Percentiles rank a stretch among this genome's conserved stretches.
Evolutionary conservation across 805 yeast genomes (phyloP).

Genomic region (Candida piceae): DNA sequence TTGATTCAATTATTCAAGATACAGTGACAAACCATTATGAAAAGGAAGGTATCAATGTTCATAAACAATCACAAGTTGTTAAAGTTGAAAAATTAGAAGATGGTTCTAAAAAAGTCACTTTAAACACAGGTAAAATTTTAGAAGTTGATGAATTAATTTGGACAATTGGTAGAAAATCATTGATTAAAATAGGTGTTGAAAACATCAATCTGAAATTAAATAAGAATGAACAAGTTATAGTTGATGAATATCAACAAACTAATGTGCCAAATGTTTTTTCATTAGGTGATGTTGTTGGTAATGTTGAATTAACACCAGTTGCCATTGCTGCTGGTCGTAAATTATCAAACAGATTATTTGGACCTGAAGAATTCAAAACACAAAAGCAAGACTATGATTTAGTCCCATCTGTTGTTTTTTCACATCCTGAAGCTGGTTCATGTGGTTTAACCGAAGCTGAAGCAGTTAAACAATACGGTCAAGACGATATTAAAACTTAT

Average conservation of each 20-base stretch:
- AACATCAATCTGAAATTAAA: conserved; percentile 66
- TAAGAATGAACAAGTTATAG: conserved; percentile 58
- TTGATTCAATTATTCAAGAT: conserved; percentile 75
- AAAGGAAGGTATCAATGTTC: conserved; percentile 75
- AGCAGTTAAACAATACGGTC: conserved; percentile 76
- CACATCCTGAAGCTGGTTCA: conserved; percentile 97
- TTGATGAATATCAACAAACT: conserved; percentile 86
- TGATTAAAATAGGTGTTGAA: conserved; percentile 69
- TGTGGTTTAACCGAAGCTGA: conserved; percentile 80
- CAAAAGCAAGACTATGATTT: conserved; percentile 82
- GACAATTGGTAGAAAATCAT: conserved; percentile 90
- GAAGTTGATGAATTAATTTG: conserved; percentile 80
- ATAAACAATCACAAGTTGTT: conserved; percentile 54
- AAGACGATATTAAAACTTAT: conserved; percentile 75
- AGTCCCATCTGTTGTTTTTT: conserved; percentile 93
- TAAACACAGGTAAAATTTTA: conserved; percentile 38
- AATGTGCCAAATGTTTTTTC: conserved; percentile 68
- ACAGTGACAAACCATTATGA: conserved; percentile 78
- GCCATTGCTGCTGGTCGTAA: conserved; percentile 98
- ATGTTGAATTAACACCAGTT: conserved; percentile 92
- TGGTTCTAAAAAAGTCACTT: conserved; percentile 46
- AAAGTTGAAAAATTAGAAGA: conserved; percentile 42
- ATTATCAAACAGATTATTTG: conserved; percentile 86
- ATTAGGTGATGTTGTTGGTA: conserved; percentile 91
- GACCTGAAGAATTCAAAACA: conserved; percentile 60